These are phyloP conservation scores for Boletellus ananas DNA, from an alignment of 768 basidiomycete genomes.

Conservation along the genomic window DNA sequence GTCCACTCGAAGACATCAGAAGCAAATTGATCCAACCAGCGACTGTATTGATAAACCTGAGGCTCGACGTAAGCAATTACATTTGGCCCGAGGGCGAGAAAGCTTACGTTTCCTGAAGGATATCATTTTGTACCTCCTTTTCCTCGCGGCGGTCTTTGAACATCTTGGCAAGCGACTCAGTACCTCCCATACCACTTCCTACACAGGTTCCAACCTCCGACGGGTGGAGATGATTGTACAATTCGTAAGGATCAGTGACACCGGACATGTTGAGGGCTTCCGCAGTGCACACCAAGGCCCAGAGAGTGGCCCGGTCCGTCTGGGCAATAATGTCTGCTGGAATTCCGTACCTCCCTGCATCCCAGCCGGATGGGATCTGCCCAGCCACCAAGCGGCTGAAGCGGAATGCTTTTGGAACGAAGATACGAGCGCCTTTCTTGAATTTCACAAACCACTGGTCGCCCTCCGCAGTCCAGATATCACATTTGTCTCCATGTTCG, in stretches of 20 bases:
- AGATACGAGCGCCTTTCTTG: conserved; percentile 94
- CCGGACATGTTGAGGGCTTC: conserved; percentile 97
- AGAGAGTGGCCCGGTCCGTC: conserved; percentile 87
- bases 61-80: conserved; percentile 5
- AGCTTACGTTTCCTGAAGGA: conserved; percentile 92
- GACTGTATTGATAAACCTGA: conserved; percentile 96
- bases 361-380: conserved; percentile 96
- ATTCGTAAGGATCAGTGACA: conserved; percentile 95
- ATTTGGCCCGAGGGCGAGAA: not conserved
- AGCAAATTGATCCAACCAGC: conserved; percentile 98
- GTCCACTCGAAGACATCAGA: conserved; percentile 92
- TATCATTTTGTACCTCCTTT: conserved; percentile 97
- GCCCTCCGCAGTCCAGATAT: conserved; percentile 87
- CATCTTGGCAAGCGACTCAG: conserved; percentile 88
- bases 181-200: conserved; percentile 98
- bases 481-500: conserved; percentile 95
- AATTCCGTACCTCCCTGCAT: conserved; percentile 94
- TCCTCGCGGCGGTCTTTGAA: conserved; percentile 99
- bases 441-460: conserved; percentile 99
- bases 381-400: conserved; percentile 95
- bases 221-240: conserved; percentile 96
- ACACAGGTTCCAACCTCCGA: conserved; percentile 92
- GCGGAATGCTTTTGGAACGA: conserved; percentile 91
- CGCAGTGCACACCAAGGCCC: conserved; percentile 92
- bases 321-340: conserved; percentile 95